These are phyloP conservation scores for Penicillium italicum DNA, from an alignment of 2,329 filamentous ascomycete genomes.

Conservation along the genomic window DNA sequence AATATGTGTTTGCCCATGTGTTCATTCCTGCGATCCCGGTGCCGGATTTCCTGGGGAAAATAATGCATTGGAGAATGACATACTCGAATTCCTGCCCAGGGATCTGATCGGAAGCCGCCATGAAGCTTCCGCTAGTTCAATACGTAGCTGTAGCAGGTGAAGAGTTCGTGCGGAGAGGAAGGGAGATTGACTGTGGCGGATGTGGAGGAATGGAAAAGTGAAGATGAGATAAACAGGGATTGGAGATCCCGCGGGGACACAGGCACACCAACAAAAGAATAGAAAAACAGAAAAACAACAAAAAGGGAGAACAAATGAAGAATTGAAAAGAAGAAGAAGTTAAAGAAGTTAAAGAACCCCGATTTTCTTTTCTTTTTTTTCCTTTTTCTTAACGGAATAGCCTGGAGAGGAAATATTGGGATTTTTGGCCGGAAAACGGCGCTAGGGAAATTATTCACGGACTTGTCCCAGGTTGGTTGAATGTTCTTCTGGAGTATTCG, in stretches of 20 bases:
- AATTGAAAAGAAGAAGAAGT: no score
- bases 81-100: constrained; percentile 48
- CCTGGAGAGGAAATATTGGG: background rate
- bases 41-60: constrained; percentile 2
- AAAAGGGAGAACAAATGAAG: background rate
- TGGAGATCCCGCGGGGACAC: constrained; percentile 6
- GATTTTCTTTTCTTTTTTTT: no score
- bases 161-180: constrained; percentile 13
- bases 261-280: background rate
- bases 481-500: background rate
- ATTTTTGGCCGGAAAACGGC: background rate
- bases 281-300: background rate
- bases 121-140: constrained; percentile 36
- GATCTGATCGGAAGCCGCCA: constrained; percentile 43
- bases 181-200: background rate
- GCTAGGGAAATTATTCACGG: constrained; percentile 8
- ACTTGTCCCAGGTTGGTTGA: background rate
- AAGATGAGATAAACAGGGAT: constrained; percentile 10
- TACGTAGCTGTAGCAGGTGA: constrained; percentile 33
- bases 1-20: background rate
- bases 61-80: constrained; percentile 22
- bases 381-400: background rate
- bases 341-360: no score
- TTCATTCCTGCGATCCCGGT: background rate
- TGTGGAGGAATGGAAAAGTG: constrained; percentile 1